These are phyloP conservation scores for Aureobasidium sp. DNA, from an alignment of 2,329 filamentous ascomycete species.

Conservation along the genomic window DNA sequence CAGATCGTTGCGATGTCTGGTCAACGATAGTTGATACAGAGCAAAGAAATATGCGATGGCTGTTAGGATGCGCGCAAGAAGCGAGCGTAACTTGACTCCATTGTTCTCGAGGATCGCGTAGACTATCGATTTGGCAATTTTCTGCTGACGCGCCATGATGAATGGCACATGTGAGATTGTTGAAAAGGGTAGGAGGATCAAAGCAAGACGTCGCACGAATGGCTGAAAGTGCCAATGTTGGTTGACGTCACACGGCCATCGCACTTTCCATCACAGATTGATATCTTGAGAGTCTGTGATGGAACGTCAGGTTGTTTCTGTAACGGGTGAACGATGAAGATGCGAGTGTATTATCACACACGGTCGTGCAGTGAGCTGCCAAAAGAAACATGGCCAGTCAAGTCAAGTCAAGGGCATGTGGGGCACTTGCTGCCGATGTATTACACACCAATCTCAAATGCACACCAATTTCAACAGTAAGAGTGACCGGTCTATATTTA, in stretches of 20 bases:
- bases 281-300: neutral
- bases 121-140: constrained; percentile 17
- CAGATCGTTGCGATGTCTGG: constrained; percentile 31
- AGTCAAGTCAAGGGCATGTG: neutral
- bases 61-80: constrained; percentile 4
- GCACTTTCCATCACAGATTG: neutral
- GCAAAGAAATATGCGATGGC: constrained; percentile 16
- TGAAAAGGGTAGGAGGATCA: neutral
- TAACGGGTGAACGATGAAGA: neutral
- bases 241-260: neutral
- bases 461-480: neutral
- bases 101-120: constrained; percentile 13
- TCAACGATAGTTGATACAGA: constrained; percentile 12
- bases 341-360: neutral
- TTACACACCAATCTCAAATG: neutral
- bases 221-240: neutral
- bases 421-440: neutral
- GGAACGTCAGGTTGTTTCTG: neutral
- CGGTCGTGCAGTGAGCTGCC: neutral
- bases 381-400: neutral
- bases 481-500: neutral
- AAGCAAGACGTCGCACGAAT: neutral
- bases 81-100: neutral
- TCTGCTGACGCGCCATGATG: constrained; percentile 17
- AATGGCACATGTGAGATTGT: neutral